Evolutionary conservation across 495 filamentous ascomycete genomes (phyloP).

Genomic region (Xylaria palmicola): DNA sequence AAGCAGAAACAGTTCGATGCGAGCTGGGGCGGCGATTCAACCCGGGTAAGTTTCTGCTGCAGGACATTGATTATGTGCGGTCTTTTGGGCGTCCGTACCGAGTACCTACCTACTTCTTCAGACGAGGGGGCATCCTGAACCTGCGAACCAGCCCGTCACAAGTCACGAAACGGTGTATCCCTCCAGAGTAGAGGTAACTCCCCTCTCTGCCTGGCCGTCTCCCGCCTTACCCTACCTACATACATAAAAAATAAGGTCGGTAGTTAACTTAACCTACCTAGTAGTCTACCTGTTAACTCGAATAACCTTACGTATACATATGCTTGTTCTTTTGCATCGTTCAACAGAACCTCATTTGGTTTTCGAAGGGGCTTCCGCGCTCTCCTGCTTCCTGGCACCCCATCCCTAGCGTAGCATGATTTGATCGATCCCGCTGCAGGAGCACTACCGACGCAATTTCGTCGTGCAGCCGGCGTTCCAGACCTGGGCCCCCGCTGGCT

Average conservation of each 20-base stretch:
- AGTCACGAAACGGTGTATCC: too few species aligned
- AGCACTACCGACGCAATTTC: conserved; percentile 15
- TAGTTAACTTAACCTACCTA: too few species aligned
- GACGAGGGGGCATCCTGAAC: too few species aligned
- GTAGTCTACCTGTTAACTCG: not conserved
- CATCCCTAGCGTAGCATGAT: conserved; percentile 1
- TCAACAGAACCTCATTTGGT: not conserved
- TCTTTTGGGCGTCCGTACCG: not conserved
- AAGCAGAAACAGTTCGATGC: conserved; percentile 1
- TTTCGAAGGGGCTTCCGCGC: not conserved
- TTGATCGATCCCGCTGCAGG: not conserved
- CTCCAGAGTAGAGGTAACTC: too few species aligned
- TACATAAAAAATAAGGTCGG: too few species aligned
- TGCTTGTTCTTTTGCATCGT: not conserved
- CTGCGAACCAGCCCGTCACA: too few species aligned
- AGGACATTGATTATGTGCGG: not conserved
- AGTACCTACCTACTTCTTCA: not conserved
- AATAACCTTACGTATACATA: not conserved
- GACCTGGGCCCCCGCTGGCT: conserved; percentile 6
- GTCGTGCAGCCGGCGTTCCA: conserved; percentile 15
- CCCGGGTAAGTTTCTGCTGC: not conserved
- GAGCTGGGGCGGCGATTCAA: not conserved
- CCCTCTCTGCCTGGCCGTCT: too few species aligned
- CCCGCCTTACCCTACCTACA: too few species aligned
- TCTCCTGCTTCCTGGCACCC: not conserved